These are phyloP conservation scores for Rutstroemia sydowiana DNA, from an alignment of 2,329 filamentous ascomycete species.

Conservation along the genomic window DNA sequence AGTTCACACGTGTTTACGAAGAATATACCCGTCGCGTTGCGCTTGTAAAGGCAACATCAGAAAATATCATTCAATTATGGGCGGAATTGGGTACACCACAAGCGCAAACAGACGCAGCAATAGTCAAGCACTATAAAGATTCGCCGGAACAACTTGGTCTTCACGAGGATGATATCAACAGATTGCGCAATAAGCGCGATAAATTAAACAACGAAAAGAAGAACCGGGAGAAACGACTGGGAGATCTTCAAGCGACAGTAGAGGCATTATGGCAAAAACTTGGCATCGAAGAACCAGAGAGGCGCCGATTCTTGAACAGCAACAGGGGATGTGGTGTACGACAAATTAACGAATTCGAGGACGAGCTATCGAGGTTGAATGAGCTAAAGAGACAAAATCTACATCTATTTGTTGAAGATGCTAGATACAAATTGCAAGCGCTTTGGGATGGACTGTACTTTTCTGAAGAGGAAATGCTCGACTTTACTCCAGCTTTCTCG, in stretches of 20 bases:
- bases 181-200: slow-evolving; percentile 68
- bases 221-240: slow-evolving; percentile 65
- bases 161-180: slow-evolving; percentile 75
- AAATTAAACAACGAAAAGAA: slow-evolving; percentile 85
- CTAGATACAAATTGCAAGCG: slow-evolving; percentile 81
- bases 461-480: slow-evolving; percentile 97
- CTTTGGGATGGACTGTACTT: slow-evolving; percentile 93
- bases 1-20: slow-evolving; percentile 93
- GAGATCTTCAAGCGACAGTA: slow-evolving; percentile 69
- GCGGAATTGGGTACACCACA: slow-evolving; percentile 91
- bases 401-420: slow-evolving; percentile 92
- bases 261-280: slow-evolving; percentile 85
- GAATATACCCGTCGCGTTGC: slow-evolving; percentile 83
- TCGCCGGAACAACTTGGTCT: slow-evolving; percentile 90
- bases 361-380: slow-evolving; percentile 77
- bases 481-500: slow-evolving; percentile 93
- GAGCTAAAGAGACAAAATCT: slow-evolving; percentile 94
- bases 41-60: slow-evolving; percentile 65
- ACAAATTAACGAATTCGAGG: slow-evolving; percentile 92
- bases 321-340: slow-evolving; percentile 88
- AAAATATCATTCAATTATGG: slow-evolving; percentile 91
- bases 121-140: slow-evolving; percentile 85
- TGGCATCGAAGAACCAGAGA: slow-evolving; percentile 72
- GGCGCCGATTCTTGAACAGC: slow-evolving; percentile 74
- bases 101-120: slow-evolving; percentile 78